phyloP scores from a whole-genome alignment of 768 basidiomycete species.

The Sporobolomyces roseus region DNA sequence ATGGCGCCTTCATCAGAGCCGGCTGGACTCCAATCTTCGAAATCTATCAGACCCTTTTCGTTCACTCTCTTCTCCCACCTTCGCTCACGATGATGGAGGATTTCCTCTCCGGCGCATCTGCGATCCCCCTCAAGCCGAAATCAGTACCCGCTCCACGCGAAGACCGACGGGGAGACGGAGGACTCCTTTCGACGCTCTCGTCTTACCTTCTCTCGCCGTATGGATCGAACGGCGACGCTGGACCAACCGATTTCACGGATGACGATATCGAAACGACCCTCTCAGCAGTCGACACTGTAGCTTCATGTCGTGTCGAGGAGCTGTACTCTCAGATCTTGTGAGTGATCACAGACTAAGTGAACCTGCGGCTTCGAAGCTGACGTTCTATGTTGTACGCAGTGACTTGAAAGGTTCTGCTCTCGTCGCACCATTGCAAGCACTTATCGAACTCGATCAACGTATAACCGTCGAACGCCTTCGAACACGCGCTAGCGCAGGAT shows the following conservation, averaged over 20 bases:
- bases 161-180: constrained; percentile 70
- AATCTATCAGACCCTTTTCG: constrained; percentile 93
- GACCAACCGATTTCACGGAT: constrained; percentile 56
- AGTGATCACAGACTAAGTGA: too few species aligned
- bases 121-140: constrained; percentile 73
- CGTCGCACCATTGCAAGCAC: constrained; percentile 73
- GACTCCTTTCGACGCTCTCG: constrained; percentile 84
- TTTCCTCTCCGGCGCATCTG: constrained; percentile 88
- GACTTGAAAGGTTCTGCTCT: constrained; percentile 74
- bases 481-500: constrained; percentile 8
- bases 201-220: constrained; percentile 97
- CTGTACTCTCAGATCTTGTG: constrained; percentile 90
- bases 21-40: constrained; percentile 97
- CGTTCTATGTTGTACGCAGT: constrained; percentile 52
- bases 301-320: constrained; percentile 87
- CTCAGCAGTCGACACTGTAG: constrained; percentile 90
- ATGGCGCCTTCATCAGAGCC: constrained; percentile 85
- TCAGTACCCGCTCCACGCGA: constrained; percentile 46
- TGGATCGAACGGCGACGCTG: constrained; percentile 53
- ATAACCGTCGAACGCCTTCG: constrained; percentile 66
- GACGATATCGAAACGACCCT: constrained; percentile 89
- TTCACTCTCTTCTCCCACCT: constrained; percentile 83
- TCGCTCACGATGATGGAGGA: constrained; percentile 97
- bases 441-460: constrained; percentile 86
- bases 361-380: too few species aligned